These are phyloP conservation scores for Guyanaporus albipodus DNA, from an alignment of 768 basidiomycete genomes.

Conservation along the genomic window DNA sequence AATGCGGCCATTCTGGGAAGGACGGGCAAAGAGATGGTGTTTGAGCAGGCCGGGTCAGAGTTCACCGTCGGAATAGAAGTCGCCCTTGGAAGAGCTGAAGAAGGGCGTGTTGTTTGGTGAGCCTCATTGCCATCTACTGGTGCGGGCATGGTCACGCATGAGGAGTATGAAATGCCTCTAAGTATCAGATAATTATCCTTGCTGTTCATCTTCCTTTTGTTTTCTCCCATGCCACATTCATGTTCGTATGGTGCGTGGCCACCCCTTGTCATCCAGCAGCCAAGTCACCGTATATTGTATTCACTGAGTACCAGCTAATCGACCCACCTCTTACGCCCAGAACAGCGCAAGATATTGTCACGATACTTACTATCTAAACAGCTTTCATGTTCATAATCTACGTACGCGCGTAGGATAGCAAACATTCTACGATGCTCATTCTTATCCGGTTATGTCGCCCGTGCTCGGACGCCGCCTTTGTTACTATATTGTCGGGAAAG, in stretches of 20 bases:
- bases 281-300: constrained; percentile 2
- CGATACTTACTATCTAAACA: constrained; percentile 6
- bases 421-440: constrained; percentile 1
- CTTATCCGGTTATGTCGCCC: not conserved
- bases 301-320: constrained; percentile 11
- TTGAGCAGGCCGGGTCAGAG: constrained; percentile 26
- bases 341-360: constrained; percentile 9
- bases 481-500: not conserved
- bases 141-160: not conserved
- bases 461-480: no score
- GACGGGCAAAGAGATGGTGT: constrained; percentile 20
- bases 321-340: not conserved
- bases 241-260: constrained; percentile 8
- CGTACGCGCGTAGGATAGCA: constrained; percentile 4
- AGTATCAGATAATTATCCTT: constrained; percentile 14
- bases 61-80: constrained; percentile 30
- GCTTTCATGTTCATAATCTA: constrained; percentile 21
- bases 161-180: constrained; percentile 3
- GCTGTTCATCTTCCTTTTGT: constrained; percentile 14
- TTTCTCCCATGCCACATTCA: not conserved
- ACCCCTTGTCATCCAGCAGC: no score
- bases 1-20: constrained; percentile 8
- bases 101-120: constrained; percentile 32
- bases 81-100: constrained; percentile 31
- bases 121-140: not conserved